A percentile compares a stretch with the other conserved stretches of the same genome.
Conservation (phyloP, 140 eudicot species). For the Erigeron philadelphicus region DNA sequence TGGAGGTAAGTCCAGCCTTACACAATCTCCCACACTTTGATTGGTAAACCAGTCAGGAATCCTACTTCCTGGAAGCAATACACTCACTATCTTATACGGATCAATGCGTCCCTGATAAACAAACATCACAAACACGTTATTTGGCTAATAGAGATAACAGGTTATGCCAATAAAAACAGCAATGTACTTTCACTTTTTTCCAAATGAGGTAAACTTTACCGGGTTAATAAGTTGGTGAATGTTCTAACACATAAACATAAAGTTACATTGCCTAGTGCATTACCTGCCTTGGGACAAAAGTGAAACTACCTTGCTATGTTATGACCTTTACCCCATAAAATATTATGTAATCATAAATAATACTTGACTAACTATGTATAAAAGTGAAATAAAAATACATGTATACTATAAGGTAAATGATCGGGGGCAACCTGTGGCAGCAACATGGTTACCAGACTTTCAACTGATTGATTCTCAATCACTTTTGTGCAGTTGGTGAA, state of each 20-base stretch:
- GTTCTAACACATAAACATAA: too few species aligned
- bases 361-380: too few species aligned
- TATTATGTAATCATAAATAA: too few species aligned
- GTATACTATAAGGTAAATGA: not conserved
- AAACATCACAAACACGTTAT: conserved; percentile 5
- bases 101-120: conserved; percentile 33
- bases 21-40: conserved; percentile 19
- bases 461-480: conserved; percentile 28
- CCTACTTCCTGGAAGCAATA: conserved; percentile 27
- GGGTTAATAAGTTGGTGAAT: too few species aligned
- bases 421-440: conserved; percentile 29
- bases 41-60: conserved; percentile 30
- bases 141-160: too few species aligned
- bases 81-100: conserved; percentile 23
- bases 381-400: too few species aligned
- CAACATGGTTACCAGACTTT: conserved; percentile 31
- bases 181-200: not conserved
- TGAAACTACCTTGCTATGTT: too few species aligned
- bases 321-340: too few species aligned
- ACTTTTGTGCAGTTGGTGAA: conserved; percentile 26
- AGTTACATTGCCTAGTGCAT: too few species aligned
- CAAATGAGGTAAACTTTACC: too few species aligned
- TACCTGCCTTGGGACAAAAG: too few species aligned
- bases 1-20: conserved; percentile 27
- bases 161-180: too few species aligned